Conservation (phyloP, 1,139 yeast genomes). For the Lodderomyces margitis region DNA sequence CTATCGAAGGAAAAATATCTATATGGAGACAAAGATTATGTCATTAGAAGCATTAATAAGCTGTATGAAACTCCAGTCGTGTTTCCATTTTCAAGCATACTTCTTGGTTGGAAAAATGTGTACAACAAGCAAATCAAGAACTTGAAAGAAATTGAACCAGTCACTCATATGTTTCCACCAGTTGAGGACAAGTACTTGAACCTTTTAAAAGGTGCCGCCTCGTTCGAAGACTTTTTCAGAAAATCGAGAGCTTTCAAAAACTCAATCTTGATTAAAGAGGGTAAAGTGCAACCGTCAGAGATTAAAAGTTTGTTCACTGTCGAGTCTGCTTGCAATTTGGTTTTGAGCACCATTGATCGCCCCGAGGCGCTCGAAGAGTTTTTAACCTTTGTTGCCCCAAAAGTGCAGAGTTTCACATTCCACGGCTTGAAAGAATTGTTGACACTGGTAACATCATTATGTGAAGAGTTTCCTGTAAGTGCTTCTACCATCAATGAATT, state of each 20-base stretch:
- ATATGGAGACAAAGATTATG: conserved; percentile 27
- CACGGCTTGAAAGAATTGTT: conserved; percentile 22
- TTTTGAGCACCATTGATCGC: not conserved
- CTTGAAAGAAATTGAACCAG: conserved; percentile 13
- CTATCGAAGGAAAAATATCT: conserved; percentile 30
- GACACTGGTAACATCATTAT: conserved; percentile 2
- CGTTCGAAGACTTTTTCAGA: conserved; percentile 16
- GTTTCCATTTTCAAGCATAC: conserved; percentile 30
- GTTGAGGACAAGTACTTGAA: not conserved
- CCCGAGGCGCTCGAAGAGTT: conserved; percentile 12
- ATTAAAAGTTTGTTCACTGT: conserved; percentile 7
- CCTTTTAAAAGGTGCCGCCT: not conserved
- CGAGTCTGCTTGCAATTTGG: conserved; percentile 3
- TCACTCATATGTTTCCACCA: not conserved
- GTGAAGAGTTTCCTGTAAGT: not conserved
- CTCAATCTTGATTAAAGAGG: conserved; percentile 17
- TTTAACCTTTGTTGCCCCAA: conserved; percentile 19
- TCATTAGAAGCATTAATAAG: conserved; percentile 4
- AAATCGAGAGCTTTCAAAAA: conserved; percentile 21
- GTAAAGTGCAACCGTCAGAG: conserved; percentile 17
- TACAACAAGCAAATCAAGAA: conserved; percentile 24
- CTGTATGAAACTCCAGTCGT: conserved; percentile 3
- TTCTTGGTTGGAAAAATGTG: conserved; percentile 29
- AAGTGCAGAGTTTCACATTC: conserved; percentile 18
- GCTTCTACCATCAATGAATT: conserved; percentile 3